phyloP scores from a whole-genome alignment of 1,284 basidiomycete species.

The Clitocybe nebularis region DNA sequence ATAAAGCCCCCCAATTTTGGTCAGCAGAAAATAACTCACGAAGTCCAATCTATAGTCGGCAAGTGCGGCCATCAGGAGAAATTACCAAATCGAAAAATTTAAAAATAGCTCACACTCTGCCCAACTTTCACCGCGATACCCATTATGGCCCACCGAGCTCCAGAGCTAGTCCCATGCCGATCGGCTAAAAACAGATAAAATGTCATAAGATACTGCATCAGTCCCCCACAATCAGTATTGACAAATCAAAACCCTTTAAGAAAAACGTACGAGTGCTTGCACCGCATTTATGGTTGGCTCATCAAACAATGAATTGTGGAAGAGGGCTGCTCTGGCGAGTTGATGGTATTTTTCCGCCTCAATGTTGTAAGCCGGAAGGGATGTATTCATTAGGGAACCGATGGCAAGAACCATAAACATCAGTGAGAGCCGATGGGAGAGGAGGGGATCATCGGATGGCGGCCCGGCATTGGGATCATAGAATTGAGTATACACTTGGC shows the following conservation, averaged over 20 bases:
- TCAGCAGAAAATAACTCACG: slow-evolving; percentile 38
- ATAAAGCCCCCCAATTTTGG: background rate
- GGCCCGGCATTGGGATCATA: slow-evolving; percentile 47
- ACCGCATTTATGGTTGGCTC: slow-evolving; percentile 71
- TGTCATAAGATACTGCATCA: slow-evolving; percentile 65
- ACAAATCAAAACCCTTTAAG: slow-evolving; percentile 5
- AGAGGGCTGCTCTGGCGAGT: slow-evolving; percentile 66
- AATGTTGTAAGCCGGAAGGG: slow-evolving; percentile 60
- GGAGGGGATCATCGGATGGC: slow-evolving; percentile 51
- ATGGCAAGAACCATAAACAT: slow-evolving; percentile 76
- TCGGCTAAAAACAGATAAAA: slow-evolving; percentile 74
- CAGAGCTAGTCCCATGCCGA: slow-evolving; percentile 66
- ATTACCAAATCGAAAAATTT: slow-evolving; percentile 11
- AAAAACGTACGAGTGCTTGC: slow-evolving; percentile 56
- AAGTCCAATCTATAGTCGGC: slow-evolving; percentile 48
- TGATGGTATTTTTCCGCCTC: slow-evolving; percentile 80
- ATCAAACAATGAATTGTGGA: slow-evolving; percentile 68
- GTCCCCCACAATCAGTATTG: slow-evolving; percentile 17
- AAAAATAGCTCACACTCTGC: slow-evolving; percentile 59
- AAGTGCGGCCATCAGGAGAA: slow-evolving; percentile 14
- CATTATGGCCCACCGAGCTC: slow-evolving; percentile 75
- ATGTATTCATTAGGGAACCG: slow-evolving; percentile 66
- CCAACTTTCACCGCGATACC: slow-evolving; percentile 74
- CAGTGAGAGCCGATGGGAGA: slow-evolving; percentile 65
- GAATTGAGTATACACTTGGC: slow-evolving; percentile 58